Percentiles rank a stretch among this genome's conserved stretches.
phyloP scores from a whole-genome alignment of 345 rosid genomes.

The Salix brachista region DNA sequence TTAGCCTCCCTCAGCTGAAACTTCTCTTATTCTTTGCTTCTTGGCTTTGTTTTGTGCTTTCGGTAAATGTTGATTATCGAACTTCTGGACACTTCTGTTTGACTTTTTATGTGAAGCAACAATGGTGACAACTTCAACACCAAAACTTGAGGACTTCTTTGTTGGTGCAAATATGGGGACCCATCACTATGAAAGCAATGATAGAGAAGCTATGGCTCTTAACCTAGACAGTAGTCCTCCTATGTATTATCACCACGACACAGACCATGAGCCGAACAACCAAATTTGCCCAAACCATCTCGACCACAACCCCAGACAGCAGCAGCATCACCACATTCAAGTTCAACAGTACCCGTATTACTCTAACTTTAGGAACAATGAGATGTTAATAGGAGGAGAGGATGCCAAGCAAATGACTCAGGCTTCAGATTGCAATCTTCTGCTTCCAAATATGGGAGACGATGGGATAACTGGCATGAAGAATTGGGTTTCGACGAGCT shows the following conservation, averaged over 20 bases:
- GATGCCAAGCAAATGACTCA: conserved; percentile 29
- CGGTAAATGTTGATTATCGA: not conserved
- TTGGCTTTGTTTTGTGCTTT: conserved; percentile 6
- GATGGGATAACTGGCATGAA: conserved; percentile 34
- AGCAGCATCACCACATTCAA: conserved; percentile 26
- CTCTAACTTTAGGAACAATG: conserved; percentile 42
- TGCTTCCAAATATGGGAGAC: conserved; percentile 39
- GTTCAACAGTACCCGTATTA: conserved; percentile 34
- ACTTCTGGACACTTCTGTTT: conserved; percentile 24
- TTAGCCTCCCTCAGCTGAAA: conserved; percentile 13
- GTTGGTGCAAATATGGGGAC: conserved; percentile 62
- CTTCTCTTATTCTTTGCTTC: conserved; percentile 25
- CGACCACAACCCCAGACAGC: conserved; percentile 32
- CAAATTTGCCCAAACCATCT: conserved; percentile 29
- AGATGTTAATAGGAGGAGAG: conserved; percentile 26
- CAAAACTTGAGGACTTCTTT: conserved; percentile 89
- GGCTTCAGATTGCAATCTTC: conserved; percentile 29
- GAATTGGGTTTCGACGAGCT: conserved; percentile 41
- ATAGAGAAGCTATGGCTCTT: conserved; percentile 71
- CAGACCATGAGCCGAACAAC: conserved; percentile 36
- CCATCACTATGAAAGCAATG: conserved; percentile 57
- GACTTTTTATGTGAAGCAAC: conserved; percentile 37
- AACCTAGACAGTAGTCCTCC: conserved; percentile 48
- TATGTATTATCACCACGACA: conserved; percentile 42
- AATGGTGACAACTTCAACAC: conserved; percentile 51